phyloP scores from a whole-genome alignment of 2,329 filamentous ascomycete genomes.

The Fusarium sp. region DNA sequence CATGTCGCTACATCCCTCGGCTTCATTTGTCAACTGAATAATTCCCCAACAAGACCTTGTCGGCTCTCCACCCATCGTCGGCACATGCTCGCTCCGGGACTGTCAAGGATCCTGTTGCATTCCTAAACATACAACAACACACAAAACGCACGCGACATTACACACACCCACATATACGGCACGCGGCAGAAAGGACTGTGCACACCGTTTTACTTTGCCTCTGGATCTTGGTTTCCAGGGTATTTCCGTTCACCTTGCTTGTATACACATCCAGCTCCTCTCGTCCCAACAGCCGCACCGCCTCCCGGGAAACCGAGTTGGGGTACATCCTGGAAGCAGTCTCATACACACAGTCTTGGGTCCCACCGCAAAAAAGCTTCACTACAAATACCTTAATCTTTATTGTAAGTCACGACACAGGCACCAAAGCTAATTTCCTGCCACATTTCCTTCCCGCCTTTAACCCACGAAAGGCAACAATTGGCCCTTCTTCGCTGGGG shows the following conservation, averaged over 20 bases:
- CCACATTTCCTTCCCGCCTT: background rate
- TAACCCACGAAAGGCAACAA: background rate
- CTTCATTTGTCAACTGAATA: slow-evolving; percentile 14
- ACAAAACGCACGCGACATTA: slow-evolving; percentile 32
- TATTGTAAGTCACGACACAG: background rate
- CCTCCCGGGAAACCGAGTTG: background rate
- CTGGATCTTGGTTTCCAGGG: background rate
- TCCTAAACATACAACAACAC: slow-evolving; percentile 41
- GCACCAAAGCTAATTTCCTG: background rate
- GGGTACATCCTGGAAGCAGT: background rate
- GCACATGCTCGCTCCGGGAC: slow-evolving; percentile 34
- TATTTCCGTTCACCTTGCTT: background rate
- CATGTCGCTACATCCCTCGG: slow-evolving; percentile 26
- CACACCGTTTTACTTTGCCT: background rate
- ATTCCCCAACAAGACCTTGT: slow-evolving; percentile 33
- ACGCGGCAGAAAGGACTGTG: slow-evolving; percentile 1
- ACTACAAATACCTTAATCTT: background rate
- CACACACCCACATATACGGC: slow-evolving; percentile 9
- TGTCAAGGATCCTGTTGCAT: slow-evolving; percentile 41
- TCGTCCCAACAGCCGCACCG: background rate
- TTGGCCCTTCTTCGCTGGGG: background rate
- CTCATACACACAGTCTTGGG: background rate
- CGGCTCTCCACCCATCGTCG: slow-evolving; percentile 19
- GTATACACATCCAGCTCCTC: background rate
- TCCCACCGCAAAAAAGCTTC: background rate